A percentile compares a stretch with the other conserved stretches of the same genome.
Conservation (phyloP, 768 basidiomycete species). For the Tylopilus sp. region DNA sequence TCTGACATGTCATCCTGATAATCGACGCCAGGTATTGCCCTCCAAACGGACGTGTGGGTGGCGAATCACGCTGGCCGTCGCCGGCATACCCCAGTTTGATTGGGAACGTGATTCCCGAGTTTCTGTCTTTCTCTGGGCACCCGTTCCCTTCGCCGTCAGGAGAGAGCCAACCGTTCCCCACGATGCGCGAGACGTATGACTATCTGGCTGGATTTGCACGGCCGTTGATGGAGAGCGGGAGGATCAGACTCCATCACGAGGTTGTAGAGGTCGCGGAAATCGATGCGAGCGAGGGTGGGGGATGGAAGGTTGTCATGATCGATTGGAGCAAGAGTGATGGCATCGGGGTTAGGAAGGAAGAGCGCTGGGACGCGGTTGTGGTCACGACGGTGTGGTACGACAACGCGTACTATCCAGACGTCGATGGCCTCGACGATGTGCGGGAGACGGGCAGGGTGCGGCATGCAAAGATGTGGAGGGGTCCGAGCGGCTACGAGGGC, state of each 20-base stretch:
- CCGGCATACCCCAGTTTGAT: constrained; percentile 47
- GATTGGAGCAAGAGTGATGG: constrained; percentile 33
- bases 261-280: constrained; percentile 39
- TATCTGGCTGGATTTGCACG: constrained; percentile 28
- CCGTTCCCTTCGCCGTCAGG: constrained; percentile 27
- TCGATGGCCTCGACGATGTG: constrained; percentile 40
- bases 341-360: constrained; percentile 23
- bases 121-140: constrained; percentile 28
- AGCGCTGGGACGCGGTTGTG: constrained; percentile 50
- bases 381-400: constrained; percentile 46
- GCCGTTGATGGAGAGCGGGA: constrained; percentile 24
- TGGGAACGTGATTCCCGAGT: constrained; percentile 48
- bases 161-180: constrained; percentile 29
- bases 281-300: constrained; percentile 12
- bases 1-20: neutral
- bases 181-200: constrained; percentile 24
- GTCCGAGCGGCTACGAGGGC: constrained; percentile 35
- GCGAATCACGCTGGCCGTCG: constrained; percentile 37
- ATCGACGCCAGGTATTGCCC: constrained; percentile 14
- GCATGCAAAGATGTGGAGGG: constrained; percentile 44
- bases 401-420: constrained; percentile 41
- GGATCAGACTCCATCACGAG: constrained; percentile 41
- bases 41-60: neutral
- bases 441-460: constrained; percentile 32
- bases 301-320: constrained; percentile 40